Conservation (phyloP, 2,329 filamentous ascomycete species). For the Ophiocordyceps camponoti-floridani region DNA sequence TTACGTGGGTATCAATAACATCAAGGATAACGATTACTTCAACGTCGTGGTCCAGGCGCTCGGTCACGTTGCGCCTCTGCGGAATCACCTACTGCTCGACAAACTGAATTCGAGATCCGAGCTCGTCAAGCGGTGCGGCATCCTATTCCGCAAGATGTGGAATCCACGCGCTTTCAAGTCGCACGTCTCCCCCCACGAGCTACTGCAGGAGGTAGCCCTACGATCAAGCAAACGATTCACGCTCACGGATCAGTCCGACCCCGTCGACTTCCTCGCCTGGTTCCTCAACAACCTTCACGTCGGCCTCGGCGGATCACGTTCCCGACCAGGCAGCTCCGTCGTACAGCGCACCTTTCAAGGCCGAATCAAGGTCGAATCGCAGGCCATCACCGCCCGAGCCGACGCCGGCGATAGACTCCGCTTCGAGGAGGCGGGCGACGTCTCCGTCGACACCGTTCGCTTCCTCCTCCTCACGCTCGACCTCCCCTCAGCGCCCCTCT, state of each 20-base stretch:
- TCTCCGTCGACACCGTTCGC: constrained; percentile 57
- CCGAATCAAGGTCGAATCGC: constrained; percentile 76
- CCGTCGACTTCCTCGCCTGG: constrained; percentile 93
- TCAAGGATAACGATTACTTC: constrained; percentile 98
- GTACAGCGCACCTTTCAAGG: constrained; percentile 91
- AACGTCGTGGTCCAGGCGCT: constrained; percentile 89
- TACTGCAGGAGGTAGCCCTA: constrained; percentile 85
- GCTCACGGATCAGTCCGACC: constrained; percentile 79
- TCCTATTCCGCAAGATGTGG: constrained; percentile 92
- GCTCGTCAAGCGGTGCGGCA: constrained; percentile 73
- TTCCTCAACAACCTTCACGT: constrained; percentile 93
- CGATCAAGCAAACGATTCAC: constrained; percentile 86
- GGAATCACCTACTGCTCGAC: constrained; percentile 84
- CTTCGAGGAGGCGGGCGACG: constrained; percentile 77
- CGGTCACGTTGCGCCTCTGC: constrained; percentile 72
- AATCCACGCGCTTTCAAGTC: constrained; percentile 91
- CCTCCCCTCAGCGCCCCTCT: constrained; percentile 77
- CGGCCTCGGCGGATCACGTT: constrained; percentile 75
- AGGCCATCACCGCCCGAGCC: constrained; percentile 80
- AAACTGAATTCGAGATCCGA: constrained; percentile 56
- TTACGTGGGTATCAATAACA: constrained; percentile 98
- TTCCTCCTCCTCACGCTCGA: constrained; percentile 91
- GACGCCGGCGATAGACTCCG: constrained; percentile 75
- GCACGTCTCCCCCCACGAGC: constrained; percentile 91
- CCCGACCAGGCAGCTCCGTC: constrained; percentile 68